phyloP scores from a whole-genome alignment of 257 asterid species.

The Solanum chmielewskii region DNA sequence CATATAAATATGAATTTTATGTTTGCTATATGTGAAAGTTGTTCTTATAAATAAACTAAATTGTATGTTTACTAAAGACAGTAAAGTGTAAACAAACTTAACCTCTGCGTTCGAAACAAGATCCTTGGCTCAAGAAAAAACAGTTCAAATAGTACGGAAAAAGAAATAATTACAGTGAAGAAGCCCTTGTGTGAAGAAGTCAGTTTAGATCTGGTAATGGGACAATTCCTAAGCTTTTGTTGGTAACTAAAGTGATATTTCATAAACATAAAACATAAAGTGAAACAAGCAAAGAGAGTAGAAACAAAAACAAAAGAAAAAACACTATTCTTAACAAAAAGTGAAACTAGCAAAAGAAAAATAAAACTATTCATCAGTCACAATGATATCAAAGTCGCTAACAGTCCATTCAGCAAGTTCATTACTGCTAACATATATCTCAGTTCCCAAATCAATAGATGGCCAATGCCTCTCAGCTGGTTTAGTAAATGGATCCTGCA shows the following conservation, averaged over 20 bases:
- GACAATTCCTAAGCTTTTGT: background rate
- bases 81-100: no score
- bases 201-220: background rate
- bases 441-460: constrained; percentile 66
- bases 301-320: no score
- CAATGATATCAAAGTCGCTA: constrained; percentile 55
- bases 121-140: no score
- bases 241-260: background rate
- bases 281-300: background rate
- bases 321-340: background rate
- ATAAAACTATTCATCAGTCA: background rate
- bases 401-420: constrained; percentile 78
- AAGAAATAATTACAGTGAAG: background rate
- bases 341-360: background rate
- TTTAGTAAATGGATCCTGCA: constrained; percentile 63
- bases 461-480: constrained; percentile 62
- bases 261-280: background rate
- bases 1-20: no score
- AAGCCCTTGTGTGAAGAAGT: background rate
- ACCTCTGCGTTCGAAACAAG: no score
- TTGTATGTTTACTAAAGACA: no score
- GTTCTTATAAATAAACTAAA: no score
- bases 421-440: constrained; percentile 39
- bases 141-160: background rate
- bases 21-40: no score